phyloP scores from a whole-genome alignment of 2,329 filamentous ascomycete species.

The Ceratocystis papillata region DNA sequence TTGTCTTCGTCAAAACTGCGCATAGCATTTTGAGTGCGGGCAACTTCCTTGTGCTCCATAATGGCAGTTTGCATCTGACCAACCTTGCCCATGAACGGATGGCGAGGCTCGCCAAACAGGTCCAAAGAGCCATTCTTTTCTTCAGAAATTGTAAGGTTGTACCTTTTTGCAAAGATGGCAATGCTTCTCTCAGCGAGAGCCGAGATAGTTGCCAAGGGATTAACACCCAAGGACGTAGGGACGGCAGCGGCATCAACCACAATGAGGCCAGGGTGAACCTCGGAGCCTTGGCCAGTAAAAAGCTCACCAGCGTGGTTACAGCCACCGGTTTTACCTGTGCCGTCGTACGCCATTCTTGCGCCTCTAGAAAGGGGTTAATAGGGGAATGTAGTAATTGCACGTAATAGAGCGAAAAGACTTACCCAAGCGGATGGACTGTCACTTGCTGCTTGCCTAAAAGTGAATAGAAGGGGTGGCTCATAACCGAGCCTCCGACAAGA shows the following conservation, averaged over 20 bases:
- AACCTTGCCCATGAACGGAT: slow-evolving; percentile 27
- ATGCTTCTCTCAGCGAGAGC: slow-evolving; percentile 56
- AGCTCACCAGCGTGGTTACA: slow-evolving; percentile 52
- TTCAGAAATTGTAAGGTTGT: slow-evolving; percentile 37
- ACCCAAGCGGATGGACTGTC: slow-evolving; percentile 57
- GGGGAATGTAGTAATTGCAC: background rate
- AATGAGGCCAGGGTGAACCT: slow-evolving; percentile 47
- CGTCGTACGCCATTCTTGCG: slow-evolving; percentile 50
- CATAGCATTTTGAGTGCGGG: slow-evolving; percentile 32
- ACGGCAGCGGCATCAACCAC: slow-evolving; percentile 53
- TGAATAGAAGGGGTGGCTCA: slow-evolving; percentile 49
- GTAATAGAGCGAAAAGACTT: slow-evolving; percentile 27
- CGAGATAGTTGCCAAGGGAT: slow-evolving; percentile 59
- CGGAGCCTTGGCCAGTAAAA: slow-evolving; percentile 41
- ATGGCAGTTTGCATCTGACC: slow-evolving; percentile 25
- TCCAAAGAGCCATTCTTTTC: slow-evolving; percentile 41
- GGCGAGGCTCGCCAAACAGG: slow-evolving; percentile 43
- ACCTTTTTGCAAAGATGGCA: slow-evolving; percentile 38
- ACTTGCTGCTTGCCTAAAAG: slow-evolving; percentile 47
- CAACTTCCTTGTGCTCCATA: slow-evolving; percentile 34
- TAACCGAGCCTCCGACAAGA: slow-evolving; percentile 49
- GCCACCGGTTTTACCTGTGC: slow-evolving; percentile 46
- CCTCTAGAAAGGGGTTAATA: slow-evolving; percentile 35
- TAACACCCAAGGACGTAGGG: slow-evolving; percentile 52
- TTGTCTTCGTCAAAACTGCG: slow-evolving; percentile 36